These are phyloP conservation scores for Alternaria consortialis DNA, from an alignment of 2,329 filamentous ascomycete species.

Conservation along the genomic window DNA sequence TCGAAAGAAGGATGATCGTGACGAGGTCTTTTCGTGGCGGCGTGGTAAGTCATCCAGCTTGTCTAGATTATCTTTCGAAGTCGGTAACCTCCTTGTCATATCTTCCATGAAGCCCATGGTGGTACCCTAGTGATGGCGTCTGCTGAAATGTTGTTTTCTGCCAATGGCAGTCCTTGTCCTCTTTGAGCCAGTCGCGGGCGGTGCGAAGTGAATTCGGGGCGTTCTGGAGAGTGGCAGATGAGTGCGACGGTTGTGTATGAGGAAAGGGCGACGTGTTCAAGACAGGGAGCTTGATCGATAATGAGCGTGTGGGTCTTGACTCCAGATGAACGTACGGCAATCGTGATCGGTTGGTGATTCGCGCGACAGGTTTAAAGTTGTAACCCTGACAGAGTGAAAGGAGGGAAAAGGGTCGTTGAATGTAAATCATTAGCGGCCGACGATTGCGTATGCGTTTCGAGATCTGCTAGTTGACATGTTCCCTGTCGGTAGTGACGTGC, in stretches of 20 bases:
- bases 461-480: conserved; percentile 24
- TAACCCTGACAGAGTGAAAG: conserved; percentile 10
- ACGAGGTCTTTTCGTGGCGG: conserved; percentile 54
- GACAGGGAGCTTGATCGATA: conserved; percentile 25
- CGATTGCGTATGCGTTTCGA: conserved; percentile 36
- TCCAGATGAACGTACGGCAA: conserved; percentile 18
- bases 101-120: conserved; percentile 38
- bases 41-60: conserved; percentile 55
- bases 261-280: conserved; percentile 30
- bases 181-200: conserved; percentile 22
- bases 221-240: conserved; percentile 7
- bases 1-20: conserved; percentile 80
- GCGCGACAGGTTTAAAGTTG: conserved; percentile 5
- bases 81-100: conserved; percentile 57
- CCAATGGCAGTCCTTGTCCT: conserved; percentile 26
- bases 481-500: conserved; percentile 22
- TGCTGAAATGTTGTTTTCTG: conserved; percentile 16
- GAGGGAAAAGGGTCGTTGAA: conserved; percentile 15
- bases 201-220: conserved; percentile 1
- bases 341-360: conserved; percentile 11
- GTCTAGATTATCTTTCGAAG: conserved; percentile 52
- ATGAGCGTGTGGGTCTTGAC: conserved; percentile 32
- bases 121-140: conserved; percentile 15
- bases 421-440: conserved; percentile 22
- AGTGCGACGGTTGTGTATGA: conserved; percentile 6